Conservation (phyloP, 179 eudicot species). For the Spergularia azorica region DNA sequence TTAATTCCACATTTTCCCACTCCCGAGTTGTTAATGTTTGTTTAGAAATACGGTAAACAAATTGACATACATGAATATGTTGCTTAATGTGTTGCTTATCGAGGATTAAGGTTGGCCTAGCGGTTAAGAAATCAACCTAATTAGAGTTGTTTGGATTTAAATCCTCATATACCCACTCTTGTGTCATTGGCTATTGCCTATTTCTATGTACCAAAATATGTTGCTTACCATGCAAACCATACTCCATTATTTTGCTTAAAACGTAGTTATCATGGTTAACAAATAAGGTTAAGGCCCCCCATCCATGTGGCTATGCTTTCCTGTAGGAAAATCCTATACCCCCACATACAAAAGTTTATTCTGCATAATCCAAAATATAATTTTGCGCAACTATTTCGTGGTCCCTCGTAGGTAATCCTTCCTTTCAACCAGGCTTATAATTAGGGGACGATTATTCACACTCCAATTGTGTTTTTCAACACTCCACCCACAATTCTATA, state of each 20-base stretch:
- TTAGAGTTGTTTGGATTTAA: no score
- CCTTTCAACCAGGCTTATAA: not conserved
- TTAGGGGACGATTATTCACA: no score
- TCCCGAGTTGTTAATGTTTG: not conserved
- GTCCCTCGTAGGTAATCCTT: not conserved
- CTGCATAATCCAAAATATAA: not conserved
- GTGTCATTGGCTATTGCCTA: not conserved
- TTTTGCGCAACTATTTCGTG: not conserved
- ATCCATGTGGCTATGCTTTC: constrained; percentile 30
- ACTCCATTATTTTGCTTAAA: constrained; percentile 6
- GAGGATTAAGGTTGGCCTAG: no score
- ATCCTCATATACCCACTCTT: no score
- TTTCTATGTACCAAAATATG: not conserved
- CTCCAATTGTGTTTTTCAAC: no score
- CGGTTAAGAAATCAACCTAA: no score
- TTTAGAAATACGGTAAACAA: no score
- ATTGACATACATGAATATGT: not conserved
- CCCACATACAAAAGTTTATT: not conserved
- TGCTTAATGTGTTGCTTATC: no score
- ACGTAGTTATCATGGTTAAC: constrained; percentile 16
- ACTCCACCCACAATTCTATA: no score
- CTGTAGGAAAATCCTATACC: constrained; percentile 23
- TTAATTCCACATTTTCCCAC: no score
- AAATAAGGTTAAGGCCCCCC: constrained; percentile 4
- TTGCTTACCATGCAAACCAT: constrained; percentile 14